Evolutionary conservation across 2,329 filamentous ascomycete species (phyloP).

Genomic region (Salinomyces thailandicus): DNA sequence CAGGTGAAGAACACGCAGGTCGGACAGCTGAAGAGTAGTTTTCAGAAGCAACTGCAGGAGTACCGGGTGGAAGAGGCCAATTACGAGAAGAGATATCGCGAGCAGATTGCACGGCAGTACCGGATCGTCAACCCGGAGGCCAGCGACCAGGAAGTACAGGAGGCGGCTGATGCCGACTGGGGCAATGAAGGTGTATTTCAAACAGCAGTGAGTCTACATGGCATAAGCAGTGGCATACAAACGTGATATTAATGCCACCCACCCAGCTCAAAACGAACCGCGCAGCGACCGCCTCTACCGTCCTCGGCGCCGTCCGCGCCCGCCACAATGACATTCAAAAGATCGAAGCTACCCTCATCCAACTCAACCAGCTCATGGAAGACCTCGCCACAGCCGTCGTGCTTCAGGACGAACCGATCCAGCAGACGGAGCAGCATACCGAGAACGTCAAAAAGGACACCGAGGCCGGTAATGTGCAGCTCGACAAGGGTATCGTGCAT

Average conservation of each 20-base stretch:
- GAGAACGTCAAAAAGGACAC: conserved; percentile 56
- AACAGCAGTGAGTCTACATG: conserved; percentile 62
- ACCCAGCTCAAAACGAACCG: conserved; percentile 62
- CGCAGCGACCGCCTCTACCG: conserved; percentile 58
- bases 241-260: background rate
- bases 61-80: conserved; percentile 62
- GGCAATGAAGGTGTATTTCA: conserved; percentile 73
- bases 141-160: conserved; percentile 58
- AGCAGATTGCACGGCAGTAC: conserved; percentile 72
- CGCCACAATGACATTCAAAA: conserved; percentile 74
- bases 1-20: conserved; percentile 60
- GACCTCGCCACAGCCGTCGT: conserved; percentile 66
- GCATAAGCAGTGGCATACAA: background rate
- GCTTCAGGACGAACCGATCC: conserved; percentile 56
- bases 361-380: conserved; percentile 60
- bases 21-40: conserved; percentile 58
- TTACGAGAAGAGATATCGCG: conserved; percentile 61
- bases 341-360: conserved; percentile 64
- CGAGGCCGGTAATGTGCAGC: conserved; percentile 57
- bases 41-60: conserved; percentile 59
- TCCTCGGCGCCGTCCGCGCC: conserved; percentile 67
- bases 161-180: conserved; percentile 62
- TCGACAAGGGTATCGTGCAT: conserved; percentile 56
- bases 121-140: conserved; percentile 62
- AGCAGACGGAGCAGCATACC: conserved; percentile 54